phyloP scores from a whole-genome alignment of 2,329 filamentous ascomycete species.

The Paraphoma chrysanthemicola region DNA sequence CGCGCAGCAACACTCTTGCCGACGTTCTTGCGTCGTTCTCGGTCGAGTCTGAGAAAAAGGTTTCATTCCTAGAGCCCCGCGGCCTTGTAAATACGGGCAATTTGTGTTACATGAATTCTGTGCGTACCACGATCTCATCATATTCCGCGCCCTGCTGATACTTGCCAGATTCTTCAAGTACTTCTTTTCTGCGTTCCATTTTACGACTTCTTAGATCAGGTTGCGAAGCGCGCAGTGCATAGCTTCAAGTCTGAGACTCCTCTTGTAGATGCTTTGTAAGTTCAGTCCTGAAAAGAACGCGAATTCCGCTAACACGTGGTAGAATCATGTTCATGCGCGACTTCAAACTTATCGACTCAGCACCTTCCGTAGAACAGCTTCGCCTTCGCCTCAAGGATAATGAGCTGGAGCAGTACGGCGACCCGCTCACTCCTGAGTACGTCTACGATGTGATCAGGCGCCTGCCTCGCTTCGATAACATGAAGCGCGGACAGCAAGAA shows the following conservation, averaged over 20 bases:
- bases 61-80: constrained; percentile 87
- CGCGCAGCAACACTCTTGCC: constrained; percentile 69
- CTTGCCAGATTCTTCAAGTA: constrained; percentile 83
- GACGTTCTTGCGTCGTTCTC: constrained; percentile 79
- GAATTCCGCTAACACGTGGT: not conserved
- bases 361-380: constrained; percentile 75
- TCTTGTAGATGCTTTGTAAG: constrained; percentile 90
- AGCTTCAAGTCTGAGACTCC: constrained; percentile 97
- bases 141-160: constrained; percentile 38
- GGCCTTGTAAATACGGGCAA: constrained; percentile 97
- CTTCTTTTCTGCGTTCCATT: constrained; percentile 93
- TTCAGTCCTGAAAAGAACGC: constrained; percentile 19
- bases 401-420: constrained; percentile 88
- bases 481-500: constrained; percentile 96
- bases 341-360: constrained; percentile 85
- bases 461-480: constrained; percentile 85
- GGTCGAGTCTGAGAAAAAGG: constrained; percentile 68
- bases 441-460: constrained; percentile 92
- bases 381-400: constrained; percentile 76
- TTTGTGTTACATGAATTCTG: constrained; percentile 99
- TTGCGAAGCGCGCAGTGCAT: constrained; percentile 81
- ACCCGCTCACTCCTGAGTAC: constrained; percentile 90
- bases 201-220: constrained; percentile 88
- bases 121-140: constrained; percentile 57
- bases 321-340: constrained; percentile 97